Evolutionary conservation across 208 protist species (phyloP), one percentile per base, ranked within the genome.

Genomic region (Leishmania major): DNA sequence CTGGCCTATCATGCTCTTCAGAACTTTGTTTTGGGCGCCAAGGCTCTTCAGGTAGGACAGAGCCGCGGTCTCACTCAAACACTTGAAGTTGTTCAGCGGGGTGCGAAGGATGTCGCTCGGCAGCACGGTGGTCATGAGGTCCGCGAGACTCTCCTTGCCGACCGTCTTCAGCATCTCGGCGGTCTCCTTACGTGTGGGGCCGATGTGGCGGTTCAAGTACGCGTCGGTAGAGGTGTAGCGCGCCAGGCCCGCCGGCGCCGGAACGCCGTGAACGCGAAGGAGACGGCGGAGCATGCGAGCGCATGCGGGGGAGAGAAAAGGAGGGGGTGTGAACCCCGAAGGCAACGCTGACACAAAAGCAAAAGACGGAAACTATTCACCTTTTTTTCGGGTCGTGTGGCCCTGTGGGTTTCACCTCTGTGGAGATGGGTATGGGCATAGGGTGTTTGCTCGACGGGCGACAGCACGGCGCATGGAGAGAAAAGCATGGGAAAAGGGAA

Each of bases 1-100:
- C 83, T 97, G 92, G 22, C 97, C 97, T 84, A 99, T 98, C 87
- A 98, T 98, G 77, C 84, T 96, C 84, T 98, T 98, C 37, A 93
- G 62, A 0, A 99, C 76, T 75, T 94, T 91, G 85, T 99, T 99
- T 64, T 97, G 89, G 22, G 72, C 79, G 22, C 88, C 87, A 40
- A 91, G 77, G 15, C 66, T 87, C 76, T 83, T 90, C 25, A 99
- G 82, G 57, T 91, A 82, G 2, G 82, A 78, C 25, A 98, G 86
- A 6, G 90, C 78, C 77, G 98, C 91, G 47, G 83, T 89, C 82
- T 99, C 96, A 73, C 89, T 91, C 25, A 93, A 75, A 22, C 91
- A 64, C n/a, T 89, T 59, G 77, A 88, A 86, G 40, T 77, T 85
- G 75, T 84, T 87, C 55, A 97, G 57, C 0, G 88, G 86, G 22